Conservation (phyloP, 2,329 filamentous ascomycete species). For the Lecanoromycetidae sp. region DNA sequence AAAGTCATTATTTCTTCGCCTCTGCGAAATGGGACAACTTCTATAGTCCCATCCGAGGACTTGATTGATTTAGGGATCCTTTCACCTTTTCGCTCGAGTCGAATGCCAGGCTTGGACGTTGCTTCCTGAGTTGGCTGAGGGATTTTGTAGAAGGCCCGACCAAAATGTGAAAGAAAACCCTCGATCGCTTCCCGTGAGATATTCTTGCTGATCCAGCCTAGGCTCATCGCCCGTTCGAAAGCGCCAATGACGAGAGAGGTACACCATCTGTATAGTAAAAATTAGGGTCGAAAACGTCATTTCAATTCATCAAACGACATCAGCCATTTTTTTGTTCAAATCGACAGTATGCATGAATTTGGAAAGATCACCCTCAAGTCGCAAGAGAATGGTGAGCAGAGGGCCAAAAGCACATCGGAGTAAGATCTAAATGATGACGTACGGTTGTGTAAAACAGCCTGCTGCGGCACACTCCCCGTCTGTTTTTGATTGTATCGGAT, state of each 20-base stretch:
- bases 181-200: not conserved
- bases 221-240: slow-evolving; percentile 46
- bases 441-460: slow-evolving; percentile 54
- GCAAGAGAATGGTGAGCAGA: too few species aligned
- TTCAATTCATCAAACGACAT: too few species aligned
- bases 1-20: slow-evolving; percentile 43
- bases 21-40: slow-evolving; percentile 54
- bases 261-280: slow-evolving; percentile 47
- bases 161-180: not conserved
- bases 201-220: slow-evolving; percentile 21
- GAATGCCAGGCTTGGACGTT: not conserved
- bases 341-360: too few species aligned
- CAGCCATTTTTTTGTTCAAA: too few species aligned
- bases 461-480: slow-evolving; percentile 38
- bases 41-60: slow-evolving; percentile 39
- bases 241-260: slow-evolving; percentile 49
- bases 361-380: too few species aligned
- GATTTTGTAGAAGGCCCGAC: slow-evolving; percentile 2
- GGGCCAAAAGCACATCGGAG: too few species aligned
- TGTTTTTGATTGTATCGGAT: slow-evolving; percentile 44
- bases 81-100: slow-evolving; percentile 44
- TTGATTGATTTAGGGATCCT: slow-evolving; percentile 43
- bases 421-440: too few species aligned
- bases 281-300: too few species aligned
- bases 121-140: not conserved